A percentile compares a stretch with the other conserved stretches of the same genome.
These are phyloP conservation scores for Carex littledalei DNA, from an alignment of 176 grass and related monocot genomes.

Conservation along the genomic window DNA sequence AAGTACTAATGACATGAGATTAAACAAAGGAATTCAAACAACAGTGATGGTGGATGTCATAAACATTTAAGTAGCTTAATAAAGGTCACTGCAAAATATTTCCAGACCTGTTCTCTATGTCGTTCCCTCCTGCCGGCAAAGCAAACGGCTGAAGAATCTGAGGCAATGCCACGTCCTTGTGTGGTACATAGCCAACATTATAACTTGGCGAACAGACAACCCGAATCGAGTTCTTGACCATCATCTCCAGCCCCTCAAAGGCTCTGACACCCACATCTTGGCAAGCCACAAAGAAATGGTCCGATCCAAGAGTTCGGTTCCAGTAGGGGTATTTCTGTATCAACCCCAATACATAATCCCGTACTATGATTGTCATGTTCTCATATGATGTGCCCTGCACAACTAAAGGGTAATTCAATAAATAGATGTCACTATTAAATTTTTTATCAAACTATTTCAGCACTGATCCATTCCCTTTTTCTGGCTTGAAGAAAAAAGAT, in stretches of 20 bases:
- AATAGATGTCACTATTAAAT: slow-evolving; percentile 16
- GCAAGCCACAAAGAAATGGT: slow-evolving; percentile 92
- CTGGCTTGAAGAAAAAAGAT: neutral
- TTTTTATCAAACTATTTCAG: neutral
- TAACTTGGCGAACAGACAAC: slow-evolving; percentile 90
- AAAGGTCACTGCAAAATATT: neutral
- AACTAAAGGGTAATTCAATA: slow-evolving; percentile 25
- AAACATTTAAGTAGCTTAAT: neutral
- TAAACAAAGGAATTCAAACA: neutral
- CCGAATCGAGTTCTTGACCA: slow-evolving; percentile 87
- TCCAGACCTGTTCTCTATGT: slow-evolving; percentile 75
- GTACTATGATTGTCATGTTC: slow-evolving; percentile 87
- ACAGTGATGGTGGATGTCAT: neutral
- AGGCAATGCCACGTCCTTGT: slow-evolving; percentile 90
- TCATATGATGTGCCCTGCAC: slow-evolving; percentile 86
- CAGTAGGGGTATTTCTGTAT: slow-evolving; percentile 94
- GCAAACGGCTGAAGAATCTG: slow-evolving; percentile 96
- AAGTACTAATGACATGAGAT: neutral
- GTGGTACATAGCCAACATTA: slow-evolving; percentile 72
- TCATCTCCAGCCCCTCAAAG: slow-evolving; percentile 73
- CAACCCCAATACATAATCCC: slow-evolving; percentile 71
- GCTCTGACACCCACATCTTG: slow-evolving; percentile 97
- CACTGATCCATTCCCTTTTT: neutral
- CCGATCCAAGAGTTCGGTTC: slow-evolving; percentile 85
- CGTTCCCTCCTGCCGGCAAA: slow-evolving; percentile 86